phyloP scores from a whole-genome alignment of 371 early-diverging fungal genomes.

The Apophysomyces sp. region DNA sequence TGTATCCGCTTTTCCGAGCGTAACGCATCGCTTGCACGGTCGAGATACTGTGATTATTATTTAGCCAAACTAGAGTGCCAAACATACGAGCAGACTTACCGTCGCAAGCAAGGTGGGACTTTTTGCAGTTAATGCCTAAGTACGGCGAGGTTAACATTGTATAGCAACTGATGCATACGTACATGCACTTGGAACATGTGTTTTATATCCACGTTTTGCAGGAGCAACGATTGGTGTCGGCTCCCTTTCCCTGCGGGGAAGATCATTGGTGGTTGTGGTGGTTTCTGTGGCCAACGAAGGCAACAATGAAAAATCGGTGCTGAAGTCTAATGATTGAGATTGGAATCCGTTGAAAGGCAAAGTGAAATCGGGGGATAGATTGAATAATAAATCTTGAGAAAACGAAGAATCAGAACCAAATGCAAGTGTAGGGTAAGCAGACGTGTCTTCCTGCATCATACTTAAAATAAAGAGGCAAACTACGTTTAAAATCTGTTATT shows the following conservation, averaged over 20 bases:
- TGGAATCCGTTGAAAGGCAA: not conserved
- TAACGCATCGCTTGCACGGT: conserved; percentile 70
- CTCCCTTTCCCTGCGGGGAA: not conserved
- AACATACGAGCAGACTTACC: conserved; percentile 9
- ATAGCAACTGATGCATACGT: not conserved
- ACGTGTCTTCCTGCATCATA: not conserved
- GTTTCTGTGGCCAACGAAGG: not conserved
- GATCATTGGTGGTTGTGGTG: not conserved
- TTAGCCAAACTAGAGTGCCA: not conserved
- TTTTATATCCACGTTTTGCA: conserved; percentile 18
- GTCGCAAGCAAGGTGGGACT: conserved; percentile 73
- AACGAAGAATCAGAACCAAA: not conserved
- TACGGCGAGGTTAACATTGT: not conserved
- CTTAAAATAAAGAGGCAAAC: not conserved
- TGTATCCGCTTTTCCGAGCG: conserved; percentile 59
- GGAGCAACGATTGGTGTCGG: conserved; percentile 13
- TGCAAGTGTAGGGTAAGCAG: not conserved
- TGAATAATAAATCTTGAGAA: not conserved
- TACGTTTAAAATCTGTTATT: too few relatives aligned
- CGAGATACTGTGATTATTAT: conserved; percentile 38
- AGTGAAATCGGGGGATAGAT: not conserved
- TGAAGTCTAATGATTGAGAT: not conserved
- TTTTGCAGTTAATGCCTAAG: conserved; percentile 68
- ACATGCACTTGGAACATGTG: conserved; percentile 22
- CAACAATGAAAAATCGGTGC: not conserved